phyloP scores from a whole-genome alignment of 148 eudicot species.

The Persicaria tinctoria region DNA sequence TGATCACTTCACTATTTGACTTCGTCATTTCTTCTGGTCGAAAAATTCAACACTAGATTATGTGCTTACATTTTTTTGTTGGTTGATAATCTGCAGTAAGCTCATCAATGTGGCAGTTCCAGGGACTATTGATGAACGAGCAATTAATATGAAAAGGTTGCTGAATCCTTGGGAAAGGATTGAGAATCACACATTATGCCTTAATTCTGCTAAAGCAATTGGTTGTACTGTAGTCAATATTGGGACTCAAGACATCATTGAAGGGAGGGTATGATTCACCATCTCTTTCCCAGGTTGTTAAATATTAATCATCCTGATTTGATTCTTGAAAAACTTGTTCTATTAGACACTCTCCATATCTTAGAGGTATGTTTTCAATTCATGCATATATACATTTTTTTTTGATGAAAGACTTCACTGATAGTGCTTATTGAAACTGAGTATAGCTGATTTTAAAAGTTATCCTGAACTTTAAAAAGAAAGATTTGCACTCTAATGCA shows the following conservation, averaged over 20 bases:
- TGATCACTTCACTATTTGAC: slow-evolving; percentile 23
- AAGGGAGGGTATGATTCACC: slow-evolving; percentile 80
- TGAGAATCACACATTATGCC: slow-evolving; percentile 92
- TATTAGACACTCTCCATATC: not conserved
- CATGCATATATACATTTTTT: not conserved
- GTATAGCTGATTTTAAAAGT: not conserved
- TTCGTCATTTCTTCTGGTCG: not conserved
- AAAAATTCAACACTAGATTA: not conserved
- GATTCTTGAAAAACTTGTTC: not conserved
- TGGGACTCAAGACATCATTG: slow-evolving; percentile 92
- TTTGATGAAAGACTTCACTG: not conserved
- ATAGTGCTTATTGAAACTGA: not conserved
- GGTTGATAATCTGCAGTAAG: slow-evolving; percentile 50
- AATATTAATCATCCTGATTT: not conserved
- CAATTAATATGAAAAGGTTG: slow-evolving; percentile 75
- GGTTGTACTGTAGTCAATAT: slow-evolving; percentile 98
- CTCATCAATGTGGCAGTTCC: slow-evolving; percentile 98
- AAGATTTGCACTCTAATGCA: not conserved
- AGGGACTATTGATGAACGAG: slow-evolving; percentile 97
- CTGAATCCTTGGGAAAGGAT: slow-evolving; percentile 99
- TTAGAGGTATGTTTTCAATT: not conserved
- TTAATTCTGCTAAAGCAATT: slow-evolving; percentile 97
- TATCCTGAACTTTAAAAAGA: not conserved
- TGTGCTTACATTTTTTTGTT: not conserved
- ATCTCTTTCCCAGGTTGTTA: not conserved